Evolutionary conservation across 768 basidiomycete genomes (phyloP).

Genomic region (Leccinum imitatum): DNA sequence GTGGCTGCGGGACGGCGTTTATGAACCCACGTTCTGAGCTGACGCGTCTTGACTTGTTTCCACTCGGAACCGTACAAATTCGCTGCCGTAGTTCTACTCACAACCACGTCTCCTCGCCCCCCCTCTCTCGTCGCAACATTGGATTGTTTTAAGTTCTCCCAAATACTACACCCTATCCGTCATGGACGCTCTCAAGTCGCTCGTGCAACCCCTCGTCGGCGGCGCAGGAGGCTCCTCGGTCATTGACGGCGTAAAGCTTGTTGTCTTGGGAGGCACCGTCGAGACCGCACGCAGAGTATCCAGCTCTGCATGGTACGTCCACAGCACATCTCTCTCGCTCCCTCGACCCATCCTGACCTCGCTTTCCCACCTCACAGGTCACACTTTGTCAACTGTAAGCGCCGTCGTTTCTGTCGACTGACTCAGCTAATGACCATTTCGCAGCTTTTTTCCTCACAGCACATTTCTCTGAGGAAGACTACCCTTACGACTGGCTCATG

Average conservation of each 20-base stretch:
- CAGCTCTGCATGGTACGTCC: conserved; percentile 72
- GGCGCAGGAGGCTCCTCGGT: conserved; percentile 73
- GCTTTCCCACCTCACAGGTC: conserved; percentile 45
- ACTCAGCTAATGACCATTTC: conserved; percentile 6
- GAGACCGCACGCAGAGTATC: conserved; percentile 82
- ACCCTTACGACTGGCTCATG: conserved; percentile 91
- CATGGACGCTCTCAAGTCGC: conserved; percentile 82
- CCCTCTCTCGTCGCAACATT: conserved; percentile 34
- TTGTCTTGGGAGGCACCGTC: conserved; percentile 84
- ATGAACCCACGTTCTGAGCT: conserved; percentile 31
- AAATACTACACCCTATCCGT: conserved; percentile 18
- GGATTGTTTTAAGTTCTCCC: conserved; percentile 34
- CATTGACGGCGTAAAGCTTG: conserved; percentile 88
- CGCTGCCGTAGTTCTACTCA: conserved; percentile 18
- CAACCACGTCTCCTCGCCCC: conserved; percentile 25
- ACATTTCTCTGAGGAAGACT: conserved; percentile 88
- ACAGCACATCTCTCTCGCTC: conserved; percentile 3
- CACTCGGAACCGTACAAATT: conserved; percentile 11
- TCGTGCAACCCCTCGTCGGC: conserved; percentile 78
- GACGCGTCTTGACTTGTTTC: conserved; percentile 40
- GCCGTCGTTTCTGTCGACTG: conserved; percentile 1
- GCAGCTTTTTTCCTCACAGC: conserved; percentile 85
- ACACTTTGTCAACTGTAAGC: conserved; percentile 85
- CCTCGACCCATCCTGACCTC: conserved; percentile 7
- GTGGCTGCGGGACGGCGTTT: conserved; percentile 22